Evolutionary conservation across 2,329 filamentous ascomycete species (phyloP), one percentile per base, ranked within the genome.

Genomic region (Aspergillus sp.): DNA sequence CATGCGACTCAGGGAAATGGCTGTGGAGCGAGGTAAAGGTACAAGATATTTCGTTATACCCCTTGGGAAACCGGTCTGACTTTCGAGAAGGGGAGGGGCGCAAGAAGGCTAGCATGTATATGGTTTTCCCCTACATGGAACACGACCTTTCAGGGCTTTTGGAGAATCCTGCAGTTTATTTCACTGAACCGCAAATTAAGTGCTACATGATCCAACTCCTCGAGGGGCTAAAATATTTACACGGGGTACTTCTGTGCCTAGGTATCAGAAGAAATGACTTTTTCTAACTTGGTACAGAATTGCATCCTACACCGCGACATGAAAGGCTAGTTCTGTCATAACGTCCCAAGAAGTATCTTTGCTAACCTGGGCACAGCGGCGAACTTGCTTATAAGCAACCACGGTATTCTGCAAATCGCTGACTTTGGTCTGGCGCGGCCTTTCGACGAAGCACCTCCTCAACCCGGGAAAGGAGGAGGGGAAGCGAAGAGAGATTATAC

Each of bases 101-200:
- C 65, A 92, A 90, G 75, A 84, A 79, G 77, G 82, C 74, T 69
- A 93, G 93, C 66, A 92, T 99, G 82, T 98, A 98, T 77, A 99
- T 99, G 95, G 93, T 96, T 52, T 97, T 89, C 45, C 95, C 93
- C 6, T 99, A 99, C 75, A 97, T 98, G 92, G 93, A 98, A 68
- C 95, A 99, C 77, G 95, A 99, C 76, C 84, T 99, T n/a, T 96
- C 93, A 8, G 95, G 95, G 45, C 85, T 99, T 31, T 86, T 99
- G 68, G 95, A 98, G 74, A 99, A 99, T 68, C 93, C 93, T 9
- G 87, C 88, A 6, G 93, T 99, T 40, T 84, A 85, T 41, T 93
- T 99, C 69, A 90, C 89, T 49, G 88, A 93, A 69, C 84, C 91
- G 4, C 93, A 98, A 73, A 96, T 98, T 75, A 99, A 99, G 75